A percentile compares a stretch with the other conserved stretches of the same genome.
phyloP scores from a whole-genome alignment of 2,329 filamentous ascomycete species.

The Hypoxylon rubiginosum region DNA sequence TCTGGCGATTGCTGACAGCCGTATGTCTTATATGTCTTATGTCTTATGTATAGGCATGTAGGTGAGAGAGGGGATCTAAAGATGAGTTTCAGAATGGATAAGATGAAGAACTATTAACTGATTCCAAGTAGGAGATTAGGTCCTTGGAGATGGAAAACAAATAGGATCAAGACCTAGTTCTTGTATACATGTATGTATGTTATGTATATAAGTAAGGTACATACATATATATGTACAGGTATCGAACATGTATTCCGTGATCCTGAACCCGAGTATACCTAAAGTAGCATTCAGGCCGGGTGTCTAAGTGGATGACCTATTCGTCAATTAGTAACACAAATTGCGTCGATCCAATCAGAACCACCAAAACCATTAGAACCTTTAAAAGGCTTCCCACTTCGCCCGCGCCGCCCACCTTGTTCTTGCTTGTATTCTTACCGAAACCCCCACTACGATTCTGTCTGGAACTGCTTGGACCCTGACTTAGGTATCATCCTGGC shows the following conservation, averaged over 20 bases:
- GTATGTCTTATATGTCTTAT: no score
- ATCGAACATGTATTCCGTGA: constrained; percentile 14
- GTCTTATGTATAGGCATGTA: no score
- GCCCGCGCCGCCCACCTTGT: constrained; percentile 19
- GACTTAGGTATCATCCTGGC: constrained; percentile 15
- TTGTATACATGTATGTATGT: constrained; percentile 10
- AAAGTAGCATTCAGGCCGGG: constrained; percentile 25
- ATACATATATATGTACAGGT: constrained; percentile 18
- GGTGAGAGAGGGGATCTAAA: constrained; percentile 3
- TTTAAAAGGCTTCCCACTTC: no score
- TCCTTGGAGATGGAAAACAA: constrained; percentile 14
- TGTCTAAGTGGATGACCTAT: constrained; percentile 33
- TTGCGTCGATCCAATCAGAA: constrained; percentile 27
- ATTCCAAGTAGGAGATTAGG: constrained; percentile 26
- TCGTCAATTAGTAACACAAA: constrained; percentile 41
- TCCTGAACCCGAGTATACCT: constrained; percentile 34
- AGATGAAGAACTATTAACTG: constrained; percentile 32
- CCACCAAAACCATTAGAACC: background rate
- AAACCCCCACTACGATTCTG: constrained; percentile 33
- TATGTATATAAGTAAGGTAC: no score
- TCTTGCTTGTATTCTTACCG: constrained; percentile 23
- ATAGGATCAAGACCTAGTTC: background rate
- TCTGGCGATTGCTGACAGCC: background rate
- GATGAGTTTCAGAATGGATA: constrained; percentile 17
- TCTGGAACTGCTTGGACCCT: constrained; percentile 40